These are phyloP conservation scores for Chaetomiaceae sp. DNA, from an alignment of 2,329 filamentous ascomycete species.

Conservation along the genomic window DNA sequence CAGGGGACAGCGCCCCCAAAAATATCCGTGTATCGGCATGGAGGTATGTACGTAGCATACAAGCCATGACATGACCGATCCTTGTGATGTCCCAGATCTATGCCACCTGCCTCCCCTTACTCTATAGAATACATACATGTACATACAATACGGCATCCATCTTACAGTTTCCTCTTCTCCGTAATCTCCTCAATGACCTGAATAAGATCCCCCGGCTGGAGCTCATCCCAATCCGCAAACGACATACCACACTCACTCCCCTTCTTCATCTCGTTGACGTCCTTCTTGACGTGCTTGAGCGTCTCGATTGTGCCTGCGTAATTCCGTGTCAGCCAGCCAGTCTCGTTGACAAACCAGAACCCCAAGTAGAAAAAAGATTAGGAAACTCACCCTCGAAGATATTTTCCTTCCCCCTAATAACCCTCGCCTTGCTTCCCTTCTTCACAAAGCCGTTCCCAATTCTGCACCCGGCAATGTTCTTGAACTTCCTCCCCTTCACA, in stretches of 20 bases:
- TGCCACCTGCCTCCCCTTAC: not conserved
- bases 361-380: not conserved
- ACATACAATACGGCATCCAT: not conserved
- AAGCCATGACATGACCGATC: not conserved
- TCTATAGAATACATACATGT: conserved; percentile 1
- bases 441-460: conserved; percentile 75
- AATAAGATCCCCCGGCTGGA: conserved; percentile 76
- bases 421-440: conserved; percentile 60
- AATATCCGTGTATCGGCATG: not conserved
- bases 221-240: conserved; percentile 74
- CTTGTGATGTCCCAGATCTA: conserved; percentile 2
- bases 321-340: conserved; percentile 16
- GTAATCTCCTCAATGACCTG: conserved; percentile 78
- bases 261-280: conserved; percentile 83
- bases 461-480: conserved; percentile 81
- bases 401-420: conserved; percentile 65
- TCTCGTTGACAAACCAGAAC: not conserved
- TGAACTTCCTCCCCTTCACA: conserved; percentile 63
- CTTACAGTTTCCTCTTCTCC: conserved; percentile 61
- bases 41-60: no score
- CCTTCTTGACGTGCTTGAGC: conserved; percentile 89
- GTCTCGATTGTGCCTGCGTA: conserved; percentile 67
- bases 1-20: not conserved
- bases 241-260: conserved; percentile 89
- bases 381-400: conserved; percentile 71